These are phyloP conservation scores for Thelonectria discophora DNA, from an alignment of 2,329 filamentous ascomycete genomes.

Conservation along the genomic window DNA sequence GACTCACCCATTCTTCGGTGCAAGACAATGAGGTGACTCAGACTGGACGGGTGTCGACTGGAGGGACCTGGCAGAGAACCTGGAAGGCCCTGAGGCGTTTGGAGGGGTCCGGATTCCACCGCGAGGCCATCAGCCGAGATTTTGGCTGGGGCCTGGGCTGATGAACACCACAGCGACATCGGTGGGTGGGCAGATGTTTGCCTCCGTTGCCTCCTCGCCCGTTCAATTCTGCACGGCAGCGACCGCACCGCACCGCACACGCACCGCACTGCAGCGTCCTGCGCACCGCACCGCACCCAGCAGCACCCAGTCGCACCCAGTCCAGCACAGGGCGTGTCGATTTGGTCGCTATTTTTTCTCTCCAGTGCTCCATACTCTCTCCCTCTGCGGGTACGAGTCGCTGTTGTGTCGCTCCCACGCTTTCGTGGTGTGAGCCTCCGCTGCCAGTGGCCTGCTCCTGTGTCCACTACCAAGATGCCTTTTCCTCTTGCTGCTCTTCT, in stretches of 20 bases:
- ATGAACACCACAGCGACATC: conserved; percentile 43
- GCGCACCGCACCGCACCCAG: conserved; percentile 33
- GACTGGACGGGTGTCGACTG: conserved; percentile 28
- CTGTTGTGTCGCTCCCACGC: conserved; percentile 9
- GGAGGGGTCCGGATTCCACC: conserved; percentile 42
- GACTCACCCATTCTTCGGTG: no score
- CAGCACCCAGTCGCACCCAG: no score
- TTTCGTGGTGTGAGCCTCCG: conserved; percentile 40
- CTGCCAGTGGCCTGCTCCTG: conserved; percentile 37
- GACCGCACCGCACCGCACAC: conserved; percentile 34
- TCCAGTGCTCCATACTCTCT: no score
- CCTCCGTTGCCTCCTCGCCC: conserved; percentile 37
- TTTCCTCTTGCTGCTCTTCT: conserved; percentile 21
- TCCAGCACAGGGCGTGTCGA: conserved; percentile 29
- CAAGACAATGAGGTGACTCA: conserved; percentile 42
- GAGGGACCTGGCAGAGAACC: conserved; percentile 15
- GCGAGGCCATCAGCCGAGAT: conserved; percentile 43
- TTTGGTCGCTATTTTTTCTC: conserved; percentile 4
- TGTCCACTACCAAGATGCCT: conserved; percentile 31
- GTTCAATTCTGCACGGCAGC: conserved; percentile 42
- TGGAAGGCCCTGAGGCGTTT: conserved; percentile 20
- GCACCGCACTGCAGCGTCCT: conserved; percentile 29
- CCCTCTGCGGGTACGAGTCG: conserved; percentile 25
- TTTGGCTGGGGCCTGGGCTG: conserved; percentile 41
- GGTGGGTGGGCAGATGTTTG: conserved; percentile 43